phyloP scores from a whole-genome alignment of 768 basidiomycete species.

The Lentinus brumalis region DNA sequence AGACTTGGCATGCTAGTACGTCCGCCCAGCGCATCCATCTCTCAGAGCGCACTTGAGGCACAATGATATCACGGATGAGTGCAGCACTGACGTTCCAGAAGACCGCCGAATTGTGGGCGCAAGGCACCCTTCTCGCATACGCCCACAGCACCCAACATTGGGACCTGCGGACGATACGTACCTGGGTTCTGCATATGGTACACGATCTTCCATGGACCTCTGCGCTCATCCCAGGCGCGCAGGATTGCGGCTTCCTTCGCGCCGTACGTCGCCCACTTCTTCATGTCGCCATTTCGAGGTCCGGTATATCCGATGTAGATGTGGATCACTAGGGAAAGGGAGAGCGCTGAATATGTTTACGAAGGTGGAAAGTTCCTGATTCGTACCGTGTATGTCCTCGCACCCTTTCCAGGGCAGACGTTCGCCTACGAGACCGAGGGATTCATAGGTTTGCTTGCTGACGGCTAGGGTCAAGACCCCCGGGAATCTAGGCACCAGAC shows the following conservation, averaged over 20 bases:
- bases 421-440: conserved; percentile 59
- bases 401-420: conserved; percentile 48
- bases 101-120: background rate
- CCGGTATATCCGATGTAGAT: conserved; percentile 46
- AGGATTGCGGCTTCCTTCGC: conserved; percentile 45
- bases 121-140: background rate
- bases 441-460: conserved; percentile 59
- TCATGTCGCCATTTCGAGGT: conserved; percentile 25
- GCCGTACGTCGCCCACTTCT: conserved; percentile 28
- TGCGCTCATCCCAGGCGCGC: conserved; percentile 50
- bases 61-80: background rate
- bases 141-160: background rate
- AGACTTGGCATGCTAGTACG: no score
- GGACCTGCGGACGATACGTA: conserved; percentile 20
- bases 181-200: conserved; percentile 33
- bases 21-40: background rate
- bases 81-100: background rate
- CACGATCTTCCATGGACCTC: conserved; percentile 51
- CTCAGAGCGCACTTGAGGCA: background rate
- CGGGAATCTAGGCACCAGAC: conserved; percentile 72
- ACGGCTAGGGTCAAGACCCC: conserved; percentile 57
- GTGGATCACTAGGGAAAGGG: conserved; percentile 44
- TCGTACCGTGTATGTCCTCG: conserved; percentile 51
- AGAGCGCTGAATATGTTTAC: conserved; percentile 1
- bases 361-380: no score